Base-by-base conservation (phyloP, 2,329 filamentous ascomycete species). In the Ophiostoma populinum region DNA sequence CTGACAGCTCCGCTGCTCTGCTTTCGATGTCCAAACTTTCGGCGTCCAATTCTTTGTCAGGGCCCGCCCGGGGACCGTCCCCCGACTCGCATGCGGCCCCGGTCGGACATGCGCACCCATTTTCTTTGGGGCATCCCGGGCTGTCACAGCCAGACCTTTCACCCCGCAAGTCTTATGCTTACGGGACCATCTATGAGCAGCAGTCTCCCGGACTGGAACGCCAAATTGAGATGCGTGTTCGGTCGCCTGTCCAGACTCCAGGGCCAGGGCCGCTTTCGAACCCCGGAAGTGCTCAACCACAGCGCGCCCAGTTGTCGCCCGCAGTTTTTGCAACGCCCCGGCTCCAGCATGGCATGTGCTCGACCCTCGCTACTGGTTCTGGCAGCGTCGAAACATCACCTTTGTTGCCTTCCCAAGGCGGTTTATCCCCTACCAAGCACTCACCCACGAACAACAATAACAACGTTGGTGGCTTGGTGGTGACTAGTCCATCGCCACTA, bases 371-470 rank as follows among this genome's bases (percentile, higher is more conserved):
- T n/a, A n/a, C n/a, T n/a, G n/a, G n/a, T n/a, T n/a, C n/a, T n/a
- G n/a, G n/a, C n/a, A n/a, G n/a, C n/a, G n/a, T n/a, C n/a, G n/a
- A n/a, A n/a, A n/a, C 57, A 2, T 55, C 59, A 15, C 55, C 59
- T 35, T 49, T 62, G 35, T 53, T 57, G 38, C 59, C 63, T 18
- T 51, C 55, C 4, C 55, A 55, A 33, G 62, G 58, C 12, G 65
- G 64, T 3, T 43, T 66, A 18, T 70, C 65, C 10, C 65, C 65
- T 2, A 61, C 55, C 19, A 70, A 70, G 45, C 59, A 63, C 35
- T 67, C 64, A 12, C 61, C 64, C 17, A 55, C 57, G 15, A 51
- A 54, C n/a, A 46, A 48, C 24, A 48, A 50, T 18, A 44, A 49
- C 35, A 40, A 48, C 36, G 40, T 45, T 35, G 51, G 45, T 30